A percentile compares a stretch with the other conserved stretches of the same genome.
These are phyloP conservation scores for Flagelloscypha sp. DNA, from an alignment of 768 basidiomycete species.

Conservation along the genomic window DNA sequence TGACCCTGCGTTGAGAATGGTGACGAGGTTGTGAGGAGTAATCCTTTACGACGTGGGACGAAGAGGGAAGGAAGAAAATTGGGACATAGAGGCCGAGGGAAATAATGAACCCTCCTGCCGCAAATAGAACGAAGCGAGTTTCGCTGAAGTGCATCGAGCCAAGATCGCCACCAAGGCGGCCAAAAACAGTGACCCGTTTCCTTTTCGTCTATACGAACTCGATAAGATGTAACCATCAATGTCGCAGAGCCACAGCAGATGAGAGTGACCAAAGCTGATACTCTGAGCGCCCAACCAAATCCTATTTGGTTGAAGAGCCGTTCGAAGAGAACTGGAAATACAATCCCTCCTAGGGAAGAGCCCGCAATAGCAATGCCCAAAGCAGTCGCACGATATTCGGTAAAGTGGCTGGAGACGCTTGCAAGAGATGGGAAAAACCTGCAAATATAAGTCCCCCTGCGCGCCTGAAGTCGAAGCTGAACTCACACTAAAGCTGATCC, in stretches of 20 bases:
- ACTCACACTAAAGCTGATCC: slow-evolving; percentile 59
- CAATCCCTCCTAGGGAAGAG: slow-evolving; percentile 54
- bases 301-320: slow-evolving; percentile 45
- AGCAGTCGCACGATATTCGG: slow-evolving; percentile 58
- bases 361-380: slow-evolving; percentile 65
- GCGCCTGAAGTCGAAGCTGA: not conserved
- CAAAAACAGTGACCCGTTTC: no score
- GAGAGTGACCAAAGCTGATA: slow-evolving; percentile 43
- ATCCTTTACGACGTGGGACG: slow-evolving; percentile 1
- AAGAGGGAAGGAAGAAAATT: not conserved
- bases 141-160: slow-evolving; percentile 40
- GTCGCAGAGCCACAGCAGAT: slow-evolving; percentile 39
- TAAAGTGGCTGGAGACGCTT: slow-evolving; percentile 59
- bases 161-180: no score
- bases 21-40: slow-evolving; percentile 39
- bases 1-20: slow-evolving; percentile 63
- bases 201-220: no score
- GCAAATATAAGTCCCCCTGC: slow-evolving; percentile 5
- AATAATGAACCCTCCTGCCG: slow-evolving; percentile 47
- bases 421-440: slow-evolving; percentile 68
- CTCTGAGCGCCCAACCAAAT: slow-evolving; percentile 57
- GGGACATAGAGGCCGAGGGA: slow-evolving; percentile 49
- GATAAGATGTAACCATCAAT: slow-evolving; percentile 39
- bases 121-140: slow-evolving; percentile 42
- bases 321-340: slow-evolving; percentile 61